Evolutionary conservation across 108 stramenopile genomes (phyloP), one percentile per base, ranked within the genome.

Genomic region (Stephanodiscus triporus): DNA sequence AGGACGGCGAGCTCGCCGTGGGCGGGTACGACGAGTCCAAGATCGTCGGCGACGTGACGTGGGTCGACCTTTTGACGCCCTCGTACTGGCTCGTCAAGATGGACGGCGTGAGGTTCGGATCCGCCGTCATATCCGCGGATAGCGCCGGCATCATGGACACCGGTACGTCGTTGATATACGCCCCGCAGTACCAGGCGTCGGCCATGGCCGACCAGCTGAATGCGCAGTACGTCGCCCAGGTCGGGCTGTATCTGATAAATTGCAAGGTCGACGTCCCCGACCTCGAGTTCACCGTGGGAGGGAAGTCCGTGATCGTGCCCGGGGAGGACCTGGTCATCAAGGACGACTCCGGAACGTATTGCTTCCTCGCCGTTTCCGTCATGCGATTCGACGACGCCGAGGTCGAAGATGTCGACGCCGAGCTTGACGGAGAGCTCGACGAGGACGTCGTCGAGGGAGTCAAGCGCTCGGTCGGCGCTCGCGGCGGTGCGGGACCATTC

Each of bases 161-260:
- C 23, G 98, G 98, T 48, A 99, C 98, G 22, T 96, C 95, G 20
- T 75, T 99, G 32, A 90, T 99, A 55, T 88, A 90, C 30, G 98
- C 95, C 17, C 98, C 98, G 23, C 77, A 80, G 61, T 74, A 76
- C 10, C 88, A 88, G 26, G 81, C 96, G n/a, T 48, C 80, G 65
- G 67, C 79, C 38, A 73, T 99, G 54, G 97, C 96, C n/a, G 10
- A 61, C 27, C 19, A 63, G 16, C 63, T 97, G 34, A 95, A 94
- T 34, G 98, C 93, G 63, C 91, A 76, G 66, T 75, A 87, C 40
- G 85, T 76, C 23, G 53, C 92, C 49, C 71, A 71, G 58, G 84
- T 88, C 34, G 90, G 91, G 16, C 87, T 97, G 67, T 98, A 93
- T 78, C 90, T 87, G 24, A 86, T 98, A 63, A 86, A 91, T 83